Conservation (phyloP, 1,139 yeast species). For the Saccharomyces hybrid region DNA sequence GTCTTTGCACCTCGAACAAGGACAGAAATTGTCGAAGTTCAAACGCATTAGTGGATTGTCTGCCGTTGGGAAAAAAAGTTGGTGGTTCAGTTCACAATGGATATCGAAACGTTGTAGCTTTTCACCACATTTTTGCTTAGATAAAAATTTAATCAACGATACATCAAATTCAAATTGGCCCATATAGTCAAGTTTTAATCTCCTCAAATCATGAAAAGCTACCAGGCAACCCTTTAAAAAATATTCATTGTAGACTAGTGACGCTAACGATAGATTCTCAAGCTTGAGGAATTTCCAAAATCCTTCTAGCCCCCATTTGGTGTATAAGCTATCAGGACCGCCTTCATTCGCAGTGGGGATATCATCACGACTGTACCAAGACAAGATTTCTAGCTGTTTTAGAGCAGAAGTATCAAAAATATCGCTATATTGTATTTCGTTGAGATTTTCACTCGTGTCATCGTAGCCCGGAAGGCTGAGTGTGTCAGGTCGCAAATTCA, state of each 20-base stretch:
- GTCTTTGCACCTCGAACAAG: constrained; percentile 23
- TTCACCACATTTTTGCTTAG: constrained; percentile 12
- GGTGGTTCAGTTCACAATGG: constrained; percentile 17
- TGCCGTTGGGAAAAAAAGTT: constrained; percentile 17
- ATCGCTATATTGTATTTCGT: constrained; percentile 15
- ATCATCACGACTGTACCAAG: constrained; percentile 25
- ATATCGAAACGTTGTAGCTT: constrained; percentile 23
- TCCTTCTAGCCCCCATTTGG: constrained; percentile 20
- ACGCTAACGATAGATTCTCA: constrained; percentile 17
- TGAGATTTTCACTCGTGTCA: background rate
- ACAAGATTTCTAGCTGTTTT: constrained; percentile 21
- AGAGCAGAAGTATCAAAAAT: constrained; percentile 20
- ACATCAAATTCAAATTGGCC: constrained; percentile 5
- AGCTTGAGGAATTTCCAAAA: constrained; percentile 18
- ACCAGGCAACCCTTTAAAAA: constrained; percentile 16
- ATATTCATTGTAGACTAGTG: constrained; percentile 19
- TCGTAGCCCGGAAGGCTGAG: constrained; percentile 2
- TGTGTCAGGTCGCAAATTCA: constrained; percentile 27
- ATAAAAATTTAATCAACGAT: constrained; percentile 12
- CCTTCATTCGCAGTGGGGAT: constrained; percentile 7
- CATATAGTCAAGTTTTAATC: constrained; percentile 25
- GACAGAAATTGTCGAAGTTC: constrained; percentile 18
- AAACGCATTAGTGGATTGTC: constrained; percentile 19
- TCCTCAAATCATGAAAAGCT: constrained; percentile 13
- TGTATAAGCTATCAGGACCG: constrained; percentile 13